phyloP scores from a whole-genome alignment of 176 grass and related monocot genomes.

The Musa beccarii region DNA sequence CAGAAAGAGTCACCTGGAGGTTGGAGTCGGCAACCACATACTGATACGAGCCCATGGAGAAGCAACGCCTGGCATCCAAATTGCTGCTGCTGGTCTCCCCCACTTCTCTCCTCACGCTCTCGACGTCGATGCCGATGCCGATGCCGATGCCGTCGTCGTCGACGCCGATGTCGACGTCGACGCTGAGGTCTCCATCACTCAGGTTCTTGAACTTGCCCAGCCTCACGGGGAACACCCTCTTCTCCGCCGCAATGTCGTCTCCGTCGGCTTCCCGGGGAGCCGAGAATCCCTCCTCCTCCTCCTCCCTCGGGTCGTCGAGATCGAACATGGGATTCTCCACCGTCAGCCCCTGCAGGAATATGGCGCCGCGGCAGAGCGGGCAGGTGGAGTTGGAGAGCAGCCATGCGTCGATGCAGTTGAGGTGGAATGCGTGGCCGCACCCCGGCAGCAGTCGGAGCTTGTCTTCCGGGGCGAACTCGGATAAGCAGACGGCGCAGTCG shows the following conservation, averaged over 20 bases:
- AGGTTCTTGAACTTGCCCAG: conserved; percentile 74
- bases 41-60: conserved; percentile 80
- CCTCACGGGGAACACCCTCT: conserved; percentile 58
- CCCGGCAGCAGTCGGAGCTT: conserved; percentile 75
- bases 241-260: background rate
- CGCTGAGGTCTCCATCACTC: conserved; percentile 20
- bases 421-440: conserved; percentile 90
- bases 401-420: conserved; percentile 87
- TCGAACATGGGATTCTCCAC: conserved; percentile 30
- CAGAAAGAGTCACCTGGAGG: conserved; percentile 41
- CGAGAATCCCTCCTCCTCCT: conserved; percentile 31
- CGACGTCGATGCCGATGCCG: background rate
- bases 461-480: conserved; percentile 52
- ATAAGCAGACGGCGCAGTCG: conserved; percentile 88
- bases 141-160: background rate
- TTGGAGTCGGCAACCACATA: conserved; percentile 59
- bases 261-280: conserved; percentile 7
- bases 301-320: conserved; percentile 33
- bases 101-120: conserved; percentile 24
- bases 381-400: conserved; percentile 83
- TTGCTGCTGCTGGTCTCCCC: conserved; percentile 55
- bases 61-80: conserved; percentile 61
- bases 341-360: conserved; percentile 24
- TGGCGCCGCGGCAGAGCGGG: conserved; percentile 71
- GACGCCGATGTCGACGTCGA: background rate